Evolutionary conservation across 345 rosid species (phyloP), one percentile per base, ranked within the genome.

Genomic region (Clausena lansium): DNA sequence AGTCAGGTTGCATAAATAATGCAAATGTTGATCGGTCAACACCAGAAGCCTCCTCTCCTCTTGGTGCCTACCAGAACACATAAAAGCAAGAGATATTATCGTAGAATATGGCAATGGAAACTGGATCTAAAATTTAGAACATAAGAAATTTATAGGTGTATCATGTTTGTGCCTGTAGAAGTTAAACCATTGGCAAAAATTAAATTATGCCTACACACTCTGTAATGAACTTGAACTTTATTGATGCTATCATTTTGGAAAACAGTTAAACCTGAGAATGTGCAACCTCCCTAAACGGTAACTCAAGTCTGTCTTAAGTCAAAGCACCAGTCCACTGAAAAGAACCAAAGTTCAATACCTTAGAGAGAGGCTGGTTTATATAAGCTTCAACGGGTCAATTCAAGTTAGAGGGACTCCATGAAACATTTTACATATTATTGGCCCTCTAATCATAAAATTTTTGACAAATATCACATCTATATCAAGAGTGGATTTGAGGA

Each of bases 1-100:
- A 95, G 81, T 95, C 98, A 47, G 97, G 99, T 85, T 95, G 97
- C 98, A 93, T 95, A 84, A 93, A 93, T 67, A 95, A 86, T 81
- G 99, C 96, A 83, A 92, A 95, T 55, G 98, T 92, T 19, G 99
- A 92, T 57, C 96, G 85, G 65, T 93, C 96, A 79, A 95, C 78
- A 60, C 93, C 91, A 57, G 74, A 69, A 83, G 90, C 86, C 19
- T 83, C 89, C 67, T 84, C 92, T 81, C 95, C 99, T 76, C 84
- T 85, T 62, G 98, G 94, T 22, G 99, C 97, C 99, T 95, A 77
- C 39, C 76, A 67, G 39, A 73, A 50, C 78, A 50, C 41, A 50
- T 71, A 24, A 36, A 66, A 67, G 58, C 36, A 61, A 74, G 66
- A 59, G 50, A 67, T 47, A 57, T 67, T 35, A 20, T 66, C 7